These are phyloP conservation scores for Nematocida parisii DNA, from an alignment of 371 early-diverging fungal genomes.

Conservation along the genomic window DNA sequence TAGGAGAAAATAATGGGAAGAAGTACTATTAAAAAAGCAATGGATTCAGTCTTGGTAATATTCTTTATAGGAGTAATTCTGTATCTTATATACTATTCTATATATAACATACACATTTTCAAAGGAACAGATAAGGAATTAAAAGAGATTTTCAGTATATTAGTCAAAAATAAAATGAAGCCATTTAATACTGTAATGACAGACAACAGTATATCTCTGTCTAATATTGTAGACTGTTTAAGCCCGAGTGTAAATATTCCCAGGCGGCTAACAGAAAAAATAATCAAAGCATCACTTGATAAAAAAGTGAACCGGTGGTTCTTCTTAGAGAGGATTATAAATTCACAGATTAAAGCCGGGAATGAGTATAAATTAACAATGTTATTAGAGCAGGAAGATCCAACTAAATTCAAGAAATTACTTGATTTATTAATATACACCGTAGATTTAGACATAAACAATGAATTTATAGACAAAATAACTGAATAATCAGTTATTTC, in stretches of 20 bases:
- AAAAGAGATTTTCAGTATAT: background rate
- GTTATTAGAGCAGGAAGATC: background rate
- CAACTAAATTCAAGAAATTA: background rate
- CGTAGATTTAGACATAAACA: background rate
- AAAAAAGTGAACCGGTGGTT: constrained; percentile 13
- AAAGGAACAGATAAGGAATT: background rate
- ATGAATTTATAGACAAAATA: no score
- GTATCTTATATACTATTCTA: background rate
- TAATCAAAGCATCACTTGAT: background rate
- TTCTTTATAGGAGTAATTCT: background rate
- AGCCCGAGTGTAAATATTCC: background rate
- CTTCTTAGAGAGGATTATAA: constrained; percentile 2
- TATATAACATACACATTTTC: background rate
- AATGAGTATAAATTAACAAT: background rate
- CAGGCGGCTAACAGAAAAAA: background rate
- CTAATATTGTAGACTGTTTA: background rate
- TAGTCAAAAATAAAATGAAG: background rate
- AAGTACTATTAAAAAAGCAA: background rate
- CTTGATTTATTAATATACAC: background rate
- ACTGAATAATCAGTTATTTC: background rate
- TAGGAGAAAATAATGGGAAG: background rate
- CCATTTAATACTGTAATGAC: background rate
- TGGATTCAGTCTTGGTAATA: background rate
- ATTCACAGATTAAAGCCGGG: background rate
- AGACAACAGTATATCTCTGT: background rate